These are phyloP conservation scores for Penicillium sclerotigenum DNA, from an alignment of 2,329 filamentous ascomycete species.

Conservation along the genomic window DNA sequence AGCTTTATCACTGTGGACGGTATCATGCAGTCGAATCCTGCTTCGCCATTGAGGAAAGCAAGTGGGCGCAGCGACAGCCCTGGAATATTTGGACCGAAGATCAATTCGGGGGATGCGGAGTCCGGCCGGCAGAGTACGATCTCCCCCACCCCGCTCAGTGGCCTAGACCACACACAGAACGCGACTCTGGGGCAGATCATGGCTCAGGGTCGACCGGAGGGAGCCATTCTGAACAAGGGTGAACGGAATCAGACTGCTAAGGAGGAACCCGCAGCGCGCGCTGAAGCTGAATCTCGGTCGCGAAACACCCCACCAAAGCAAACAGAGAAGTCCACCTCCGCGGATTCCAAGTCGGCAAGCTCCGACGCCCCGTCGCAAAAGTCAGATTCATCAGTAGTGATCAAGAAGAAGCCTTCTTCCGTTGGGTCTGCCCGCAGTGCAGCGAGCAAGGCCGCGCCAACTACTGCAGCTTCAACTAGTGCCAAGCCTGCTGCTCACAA, in stretches of 20 bases:
- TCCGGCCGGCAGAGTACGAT: constrained; percentile 30
- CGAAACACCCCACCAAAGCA: constrained; percentile 19
- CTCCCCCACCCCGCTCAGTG: constrained; percentile 28
- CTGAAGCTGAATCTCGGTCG: constrained; percentile 1
- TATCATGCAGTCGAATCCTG: constrained; percentile 41
- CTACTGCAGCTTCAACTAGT: constrained; percentile 9
- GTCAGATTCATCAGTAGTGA: constrained; percentile 21
- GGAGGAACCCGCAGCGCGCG: constrained; percentile 9
- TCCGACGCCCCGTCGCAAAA: constrained; percentile 17
- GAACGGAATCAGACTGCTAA: constrained; percentile 7
- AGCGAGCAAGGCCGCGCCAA: constrained; percentile 17
- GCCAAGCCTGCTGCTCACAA: constrained; percentile 22
- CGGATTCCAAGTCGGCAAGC: constrained; percentile 2
- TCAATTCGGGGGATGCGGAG: constrained; percentile 33
- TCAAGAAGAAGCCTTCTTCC: constrained; percentile 34
- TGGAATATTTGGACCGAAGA: constrained; percentile 29
- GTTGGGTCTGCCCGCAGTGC: constrained; percentile 27
- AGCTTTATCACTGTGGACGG: constrained; percentile 70
- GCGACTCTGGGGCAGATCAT: constrained; percentile 16
- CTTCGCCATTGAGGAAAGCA: constrained; percentile 43
- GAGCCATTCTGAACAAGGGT: constrained; percentile 3
- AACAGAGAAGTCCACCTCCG: constrained; percentile 16
- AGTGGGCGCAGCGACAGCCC: constrained; percentile 36
- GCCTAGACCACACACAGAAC: constrained; percentile 16
- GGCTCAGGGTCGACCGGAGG: constrained; percentile 8